Evolutionary conservation across 129 eudicot species (phyloP), one percentile per base, ranked within the genome.

Genomic region (Mikania micrantha): DNA sequence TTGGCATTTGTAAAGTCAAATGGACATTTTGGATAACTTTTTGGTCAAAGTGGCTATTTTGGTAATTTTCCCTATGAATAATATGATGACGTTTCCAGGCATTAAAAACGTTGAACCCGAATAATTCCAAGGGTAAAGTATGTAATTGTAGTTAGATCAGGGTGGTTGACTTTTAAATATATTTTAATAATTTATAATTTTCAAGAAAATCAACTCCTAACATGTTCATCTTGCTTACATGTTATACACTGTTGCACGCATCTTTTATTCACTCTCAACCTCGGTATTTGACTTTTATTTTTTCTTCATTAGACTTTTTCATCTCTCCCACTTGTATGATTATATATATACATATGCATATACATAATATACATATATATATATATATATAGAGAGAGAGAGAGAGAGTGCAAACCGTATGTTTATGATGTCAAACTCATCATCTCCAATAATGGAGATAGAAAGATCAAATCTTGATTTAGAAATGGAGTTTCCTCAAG

Each of bases 401-500:
- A 10, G 29, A 61, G 48, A 38, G 31, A 38, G n/a, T 32, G 20
- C 54, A 45, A 58, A 28, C 40, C 49, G 21, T 35, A 29, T 48
- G 28, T 12, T 40, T 9, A 27, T 61, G 52, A 16, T 70, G 77
- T 62, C 72, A 71, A 78, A 39, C 75, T 67, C 60, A 29, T 68
- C 60, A 73, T 48, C 75, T 60, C 40, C 53, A 60, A 78, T 66
- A 60, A 78, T 66, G 82, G 82, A 78, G 44, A 66, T 66, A 41
- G 70, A 61, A 21, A 73, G 74, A 74, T 60, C 75, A 69, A 48
- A 61, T 70, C 70, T 70, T 62, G 75, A 56, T 73, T 44, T 76
- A 79, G 47, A 63, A 31, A 73, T 72, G 77, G 94, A 89, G 64
- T 81, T 77, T 73, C 96, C 96, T 74, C 81, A 77, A 44, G 84